Conservation (phyloP, 345 rosid species). For the Acer negundo region DNA sequence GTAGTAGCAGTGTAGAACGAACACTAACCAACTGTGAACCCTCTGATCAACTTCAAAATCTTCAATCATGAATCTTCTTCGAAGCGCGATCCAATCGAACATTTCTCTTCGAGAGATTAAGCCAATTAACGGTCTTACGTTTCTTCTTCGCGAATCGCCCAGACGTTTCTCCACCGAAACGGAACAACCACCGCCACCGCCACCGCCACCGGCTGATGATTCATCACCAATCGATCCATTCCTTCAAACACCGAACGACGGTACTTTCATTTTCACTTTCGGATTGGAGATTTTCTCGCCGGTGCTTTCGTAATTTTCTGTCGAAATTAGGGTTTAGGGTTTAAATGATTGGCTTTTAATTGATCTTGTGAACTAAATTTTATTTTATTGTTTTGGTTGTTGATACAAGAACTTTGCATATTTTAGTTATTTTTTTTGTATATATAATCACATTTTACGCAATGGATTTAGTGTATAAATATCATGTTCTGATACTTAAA, state of each 20-base stretch:
- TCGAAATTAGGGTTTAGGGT: conserved; percentile 25
- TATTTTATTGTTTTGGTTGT: no score
- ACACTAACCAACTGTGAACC: not conserved
- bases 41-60: not conserved
- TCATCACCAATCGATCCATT: conserved; percentile 32
- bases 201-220: conserved; percentile 25
- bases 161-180: conserved; percentile 55
- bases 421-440: not conserved
- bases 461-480: not conserved
- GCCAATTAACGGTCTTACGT: conserved; percentile 18
- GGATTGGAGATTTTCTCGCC: not conserved
- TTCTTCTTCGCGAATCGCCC: conserved; percentile 33
- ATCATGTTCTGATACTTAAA: not conserved
- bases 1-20: not conserved
- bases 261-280: conserved; percentile 10
- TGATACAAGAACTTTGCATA: not conserved
- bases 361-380: not conserved
- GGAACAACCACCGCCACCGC: conserved; percentile 34
- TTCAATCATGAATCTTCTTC: conserved; percentile 41
- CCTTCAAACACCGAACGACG: conserved; percentile 22
- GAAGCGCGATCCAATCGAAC: conserved; percentile 36
- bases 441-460: no score
- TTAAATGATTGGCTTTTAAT: not conserved
- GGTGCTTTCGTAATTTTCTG: not conserved
- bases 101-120: conserved; percentile 25